phyloP scores from a whole-genome alignment of 208 protist species.

The Spironucleus salmonicida region DNA sequence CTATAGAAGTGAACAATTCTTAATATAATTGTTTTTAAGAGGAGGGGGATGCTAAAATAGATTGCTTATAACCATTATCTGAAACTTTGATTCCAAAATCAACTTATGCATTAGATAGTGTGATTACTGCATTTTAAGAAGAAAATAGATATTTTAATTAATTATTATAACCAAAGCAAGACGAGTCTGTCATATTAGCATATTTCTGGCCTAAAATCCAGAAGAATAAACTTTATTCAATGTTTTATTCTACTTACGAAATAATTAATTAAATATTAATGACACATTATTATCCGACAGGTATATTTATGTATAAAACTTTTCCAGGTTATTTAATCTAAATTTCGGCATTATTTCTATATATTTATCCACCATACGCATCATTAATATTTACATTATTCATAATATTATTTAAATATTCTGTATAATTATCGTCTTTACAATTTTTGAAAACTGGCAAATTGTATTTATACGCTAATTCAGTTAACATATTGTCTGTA shows the following conservation, averaged over 20 bases:
- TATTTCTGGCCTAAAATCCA: not conserved
- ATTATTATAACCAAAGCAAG: not conserved
- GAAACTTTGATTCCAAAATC: slow-evolving; percentile 26
- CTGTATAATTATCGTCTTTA: not conserved
- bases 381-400: not conserved
- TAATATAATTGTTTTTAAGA: not conserved
- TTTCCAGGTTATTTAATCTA: not conserved
- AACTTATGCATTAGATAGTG: not conserved
- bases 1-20: not conserved
- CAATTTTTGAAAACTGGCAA: not conserved
- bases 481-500: not conserved
- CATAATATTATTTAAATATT: not conserved
- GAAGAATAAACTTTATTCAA: not conserved
- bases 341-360: not conserved
- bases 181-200: not conserved
- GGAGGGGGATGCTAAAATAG: not conserved
- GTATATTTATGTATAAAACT: not conserved
- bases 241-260: not conserved
- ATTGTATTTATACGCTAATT: not conserved
- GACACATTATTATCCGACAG: not conserved
- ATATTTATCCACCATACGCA: not conserved
- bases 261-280: not conserved
- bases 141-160: not conserved
- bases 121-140: not conserved
- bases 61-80: slow-evolving; percentile 7